These are phyloP conservation scores for Acacia melanoxylon DNA, from an alignment of 306 rosid genomes.

Conservation along the genomic window DNA sequence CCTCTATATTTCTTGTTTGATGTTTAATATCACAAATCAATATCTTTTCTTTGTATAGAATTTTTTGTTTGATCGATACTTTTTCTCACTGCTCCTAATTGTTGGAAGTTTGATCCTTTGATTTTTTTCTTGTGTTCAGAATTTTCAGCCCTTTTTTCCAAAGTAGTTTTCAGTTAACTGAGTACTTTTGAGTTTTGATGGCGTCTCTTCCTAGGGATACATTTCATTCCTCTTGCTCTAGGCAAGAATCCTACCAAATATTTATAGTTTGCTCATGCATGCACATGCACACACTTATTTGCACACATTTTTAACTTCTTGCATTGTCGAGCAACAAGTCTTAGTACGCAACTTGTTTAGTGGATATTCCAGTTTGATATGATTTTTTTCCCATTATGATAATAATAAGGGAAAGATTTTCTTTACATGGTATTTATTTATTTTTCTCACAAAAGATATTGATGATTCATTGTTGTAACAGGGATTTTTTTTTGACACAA, in stretches of 20 bases:
- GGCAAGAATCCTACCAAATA: neutral
- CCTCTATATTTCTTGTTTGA: constrained; percentile 29
- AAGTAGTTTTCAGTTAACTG: neutral
- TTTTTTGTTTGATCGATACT: neutral
- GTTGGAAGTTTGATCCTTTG: neutral
- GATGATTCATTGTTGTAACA: constrained; percentile 7
- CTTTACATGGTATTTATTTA: neutral
- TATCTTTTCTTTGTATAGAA: neutral
- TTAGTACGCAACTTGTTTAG: neutral
- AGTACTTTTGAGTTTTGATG: neutral
- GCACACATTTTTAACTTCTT: neutral
- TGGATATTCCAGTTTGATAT: neutral
- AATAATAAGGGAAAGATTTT: neutral
- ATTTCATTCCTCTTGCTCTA: neutral
- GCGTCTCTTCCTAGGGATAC: neutral
- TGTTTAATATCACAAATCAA: constrained; percentile 8
- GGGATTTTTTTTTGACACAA: neutral
- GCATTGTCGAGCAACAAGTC: neutral
- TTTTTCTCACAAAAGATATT: neutral
- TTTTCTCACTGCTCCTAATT: neutral
- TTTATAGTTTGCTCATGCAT: neutral
- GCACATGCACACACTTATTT: neutral
- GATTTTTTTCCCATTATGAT: neutral
- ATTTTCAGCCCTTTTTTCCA: neutral
- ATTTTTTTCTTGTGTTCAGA: neutral